Base-by-base conservation (phyloP, 257 asterid species). In the Datura wrightii region DNA sequence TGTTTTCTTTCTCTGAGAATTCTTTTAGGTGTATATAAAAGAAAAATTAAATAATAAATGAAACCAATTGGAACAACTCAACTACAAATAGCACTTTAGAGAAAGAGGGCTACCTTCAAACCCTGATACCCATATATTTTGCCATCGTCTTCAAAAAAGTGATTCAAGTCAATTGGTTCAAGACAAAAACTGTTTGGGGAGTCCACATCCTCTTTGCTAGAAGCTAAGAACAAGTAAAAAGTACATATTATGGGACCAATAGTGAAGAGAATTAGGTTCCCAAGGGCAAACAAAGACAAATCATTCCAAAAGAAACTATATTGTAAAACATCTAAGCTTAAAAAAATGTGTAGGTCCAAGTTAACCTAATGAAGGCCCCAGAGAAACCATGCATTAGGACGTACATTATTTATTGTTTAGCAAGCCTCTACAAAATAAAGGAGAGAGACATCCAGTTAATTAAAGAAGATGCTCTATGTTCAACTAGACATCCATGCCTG, bases 71-170 rank as follows among this genome's bases (percentile, higher is more conserved):
- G 3, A 79, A 36, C 44, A 62, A 44, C 53, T 81, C 78, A 83
- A 53, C 15, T 8, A 7, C 41, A 42, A 58, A 36, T 24, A 72
- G 58, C 41, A 72, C 41, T 72, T 72, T 10, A 46, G n/a, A 42
- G 79, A 10, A 24, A 15, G 9, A 3, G 58, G 31, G 41, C 66
- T 89, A 97, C 99, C 99, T 92, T 89, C 90, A 97, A 87, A 52
- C 92, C 95, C 88, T 87, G 89, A 84, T 94, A 94, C 48, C 99
- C 99, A 83, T 89, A 97, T 85, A 97, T 91, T 86, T 86, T 95
- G 55, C 97, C 98, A 15, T 92, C 98, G 36, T 91, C 98, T 81
- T 88, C 98, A 83, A 94, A 95, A 87, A 95, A 97, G 11, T 44
- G 87, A 88, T 86, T 91, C 86, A 97, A 85, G 88, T 95, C 98